These are phyloP conservation scores for Monosporascus sp. DNA, from an alignment of 2,329 filamentous ascomycete genomes.

Conservation along the genomic window DNA sequence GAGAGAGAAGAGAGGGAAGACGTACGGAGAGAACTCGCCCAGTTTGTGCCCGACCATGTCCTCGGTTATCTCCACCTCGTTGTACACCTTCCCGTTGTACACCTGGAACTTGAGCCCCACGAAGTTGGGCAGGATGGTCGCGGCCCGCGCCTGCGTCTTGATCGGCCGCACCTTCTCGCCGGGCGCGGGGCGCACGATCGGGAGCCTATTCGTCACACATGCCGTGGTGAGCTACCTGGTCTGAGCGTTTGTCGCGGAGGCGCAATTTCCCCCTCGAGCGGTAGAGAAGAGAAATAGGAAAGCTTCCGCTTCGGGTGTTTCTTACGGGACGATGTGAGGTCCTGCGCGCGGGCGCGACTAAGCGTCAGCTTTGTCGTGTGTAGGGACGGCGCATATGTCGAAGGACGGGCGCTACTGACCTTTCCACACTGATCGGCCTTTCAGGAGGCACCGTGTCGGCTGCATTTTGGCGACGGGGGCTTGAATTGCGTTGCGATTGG, in stretches of 20 bases:
- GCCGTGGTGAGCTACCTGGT: background rate
- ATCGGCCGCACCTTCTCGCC: conserved; percentile 67
- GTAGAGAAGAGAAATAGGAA: no score
- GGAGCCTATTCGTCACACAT: conserved; percentile 38
- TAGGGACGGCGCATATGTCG: no score
- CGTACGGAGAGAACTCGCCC: conserved; percentile 85
- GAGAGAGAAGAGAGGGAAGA: conserved; percentile 18
- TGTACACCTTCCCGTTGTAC: conserved; percentile 85
- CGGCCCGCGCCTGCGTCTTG: conserved; percentile 78
- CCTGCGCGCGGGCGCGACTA: conserved; percentile 36
- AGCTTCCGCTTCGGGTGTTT: background rate
- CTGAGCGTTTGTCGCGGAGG: background rate
- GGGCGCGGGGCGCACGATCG: conserved; percentile 54
- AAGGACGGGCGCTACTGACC: conserved; percentile 12
- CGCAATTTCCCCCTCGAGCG: background rate
- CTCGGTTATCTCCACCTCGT: conserved; percentile 78
- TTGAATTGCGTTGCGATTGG: no score
- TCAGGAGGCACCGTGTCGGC: conserved; percentile 29
- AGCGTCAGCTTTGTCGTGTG: background rate
- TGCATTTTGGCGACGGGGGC: conserved; percentile 23
- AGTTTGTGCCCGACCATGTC: conserved; percentile 96
- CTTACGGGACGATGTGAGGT: conserved; percentile 68
- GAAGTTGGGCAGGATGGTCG: conserved; percentile 88
- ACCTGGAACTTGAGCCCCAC: conserved; percentile 85
- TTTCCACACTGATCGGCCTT: conserved; percentile 31